Conservation (phyloP, 768 basidiomycete species). For the Naganishia kalamii region DNA sequence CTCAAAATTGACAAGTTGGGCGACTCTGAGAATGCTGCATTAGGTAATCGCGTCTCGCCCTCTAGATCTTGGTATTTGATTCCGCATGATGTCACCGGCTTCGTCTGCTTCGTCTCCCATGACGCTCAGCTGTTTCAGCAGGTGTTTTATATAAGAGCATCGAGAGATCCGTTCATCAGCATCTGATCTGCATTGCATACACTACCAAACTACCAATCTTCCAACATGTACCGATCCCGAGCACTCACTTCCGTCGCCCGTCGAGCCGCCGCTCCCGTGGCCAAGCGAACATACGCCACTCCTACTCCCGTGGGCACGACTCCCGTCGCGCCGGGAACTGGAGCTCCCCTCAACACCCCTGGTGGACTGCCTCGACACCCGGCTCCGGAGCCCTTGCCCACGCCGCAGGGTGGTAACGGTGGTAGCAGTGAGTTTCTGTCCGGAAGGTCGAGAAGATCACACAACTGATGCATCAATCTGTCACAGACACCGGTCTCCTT, state of each 20-base stretch:
- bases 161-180: too few species aligned
- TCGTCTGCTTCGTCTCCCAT: too few species aligned
- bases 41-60: too few species aligned
- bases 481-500: conserved; percentile 15
- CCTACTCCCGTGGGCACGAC: conserved; percentile 2
- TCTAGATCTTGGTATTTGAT: too few species aligned
- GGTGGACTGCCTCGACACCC: conserved; percentile 9
- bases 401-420: conserved; percentile 10
- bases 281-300: conserved; percentile 15
- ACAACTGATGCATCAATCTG: neutral
- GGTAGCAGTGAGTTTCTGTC: conserved; percentile 24
- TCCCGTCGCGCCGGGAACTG: conserved; percentile 5
- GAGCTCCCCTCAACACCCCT: conserved; percentile 12
- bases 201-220: neutral
- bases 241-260: conserved; percentile 17
- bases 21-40: too few species aligned
- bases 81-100: too few species aligned
- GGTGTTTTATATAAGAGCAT: too few species aligned
- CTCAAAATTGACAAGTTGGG: too few species aligned
- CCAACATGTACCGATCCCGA: conserved; percentile 20
- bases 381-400: conserved; percentile 14
- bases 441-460: too few species aligned
- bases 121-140: too few species aligned
- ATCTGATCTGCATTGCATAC: too few species aligned
- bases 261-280: conserved; percentile 6